A percentile compares a stretch with the other conserved stretches of the same genome.
phyloP scores from a whole-genome alignment of 495 filamentous ascomycete genomes.

The Articulospora tetracladia region DNA sequence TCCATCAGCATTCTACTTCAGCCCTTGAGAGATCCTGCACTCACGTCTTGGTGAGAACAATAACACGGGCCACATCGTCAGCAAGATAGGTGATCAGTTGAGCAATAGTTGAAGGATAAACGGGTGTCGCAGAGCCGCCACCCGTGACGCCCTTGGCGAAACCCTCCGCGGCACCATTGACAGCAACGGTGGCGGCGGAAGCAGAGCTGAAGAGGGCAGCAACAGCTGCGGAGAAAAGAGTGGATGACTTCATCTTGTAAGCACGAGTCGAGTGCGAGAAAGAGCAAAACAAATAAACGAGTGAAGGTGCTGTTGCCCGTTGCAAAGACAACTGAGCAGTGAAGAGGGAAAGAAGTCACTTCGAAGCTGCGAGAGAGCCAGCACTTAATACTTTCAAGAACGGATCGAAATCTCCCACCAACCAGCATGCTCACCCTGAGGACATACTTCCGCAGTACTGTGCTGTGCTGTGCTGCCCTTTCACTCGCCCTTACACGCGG shows the following conservation, averaged over 20 bases:
- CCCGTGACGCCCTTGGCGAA: slow-evolving; percentile 38
- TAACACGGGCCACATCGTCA: slow-evolving; percentile 40
- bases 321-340: background rate
- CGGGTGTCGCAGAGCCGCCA: slow-evolving; percentile 42
- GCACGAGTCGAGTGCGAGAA: background rate
- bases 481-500: too few species aligned
- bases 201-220: background rate
- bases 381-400: too few species aligned
- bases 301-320: background rate
- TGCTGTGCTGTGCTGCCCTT: too few species aligned
- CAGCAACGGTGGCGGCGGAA: slow-evolving; percentile 9
- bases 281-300: background rate
- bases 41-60: slow-evolving; percentile 40
- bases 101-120: slow-evolving; percentile 36
- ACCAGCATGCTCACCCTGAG: too few species aligned
- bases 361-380: too few species aligned
- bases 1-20: too few species aligned
- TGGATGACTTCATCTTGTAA: background rate
- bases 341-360: too few species aligned
- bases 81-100: slow-evolving; percentile 33
- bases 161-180: slow-evolving; percentile 40
- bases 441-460: too few species aligned
- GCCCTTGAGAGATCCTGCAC: background rate
- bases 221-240: background rate
- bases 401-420: too few species aligned